These are phyloP conservation scores for Mucor plumbeus DNA, from an alignment of 371 early-diverging fungal species.

Conservation along the genomic window DNA sequence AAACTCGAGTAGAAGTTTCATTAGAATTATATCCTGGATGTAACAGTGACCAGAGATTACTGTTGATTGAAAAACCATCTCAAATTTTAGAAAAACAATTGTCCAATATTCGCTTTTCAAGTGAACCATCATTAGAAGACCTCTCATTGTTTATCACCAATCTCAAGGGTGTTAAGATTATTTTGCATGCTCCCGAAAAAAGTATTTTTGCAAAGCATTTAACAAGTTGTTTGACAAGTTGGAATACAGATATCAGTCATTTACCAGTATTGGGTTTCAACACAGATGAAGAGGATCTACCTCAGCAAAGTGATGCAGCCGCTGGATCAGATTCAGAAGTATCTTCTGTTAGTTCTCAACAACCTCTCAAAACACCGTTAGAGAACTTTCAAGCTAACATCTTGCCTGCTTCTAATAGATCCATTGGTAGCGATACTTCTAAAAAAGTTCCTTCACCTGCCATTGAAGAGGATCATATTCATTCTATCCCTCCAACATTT, in stretches of 20 bases:
- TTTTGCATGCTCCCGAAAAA: slow-evolving; percentile 53
- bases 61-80: slow-evolving; percentile 35
- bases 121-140: slow-evolving; percentile 60
- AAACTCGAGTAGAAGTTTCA: slow-evolving; percentile 44
- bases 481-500: slow-evolving; percentile 49
- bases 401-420: neutral
- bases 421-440: neutral
- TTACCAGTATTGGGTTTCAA: slow-evolving; percentile 26
- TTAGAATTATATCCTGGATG: slow-evolving; percentile 43
- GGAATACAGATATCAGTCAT: slow-evolving; percentile 58
- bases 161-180: slow-evolving; percentile 48
- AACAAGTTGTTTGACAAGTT: slow-evolving; percentile 53
- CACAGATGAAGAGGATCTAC: slow-evolving; percentile 5
- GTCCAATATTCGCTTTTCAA: slow-evolving; percentile 39
- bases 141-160: slow-evolving; percentile 44
- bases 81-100: slow-evolving; percentile 31
- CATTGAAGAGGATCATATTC: slow-evolving; percentile 40
- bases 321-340: slow-evolving; percentile 20
- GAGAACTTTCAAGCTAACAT: neutral
- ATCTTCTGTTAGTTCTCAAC: slow-evolving; percentile 4
- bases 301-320: neutral
- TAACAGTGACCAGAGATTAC: slow-evolving; percentile 18
- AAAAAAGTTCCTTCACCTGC: slow-evolving; percentile 35
- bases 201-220: slow-evolving; percentile 59
- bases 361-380: slow-evolving; percentile 5